Conservation (phyloP, 805 yeast species). For the Metschnikowia henanensis region DNA sequence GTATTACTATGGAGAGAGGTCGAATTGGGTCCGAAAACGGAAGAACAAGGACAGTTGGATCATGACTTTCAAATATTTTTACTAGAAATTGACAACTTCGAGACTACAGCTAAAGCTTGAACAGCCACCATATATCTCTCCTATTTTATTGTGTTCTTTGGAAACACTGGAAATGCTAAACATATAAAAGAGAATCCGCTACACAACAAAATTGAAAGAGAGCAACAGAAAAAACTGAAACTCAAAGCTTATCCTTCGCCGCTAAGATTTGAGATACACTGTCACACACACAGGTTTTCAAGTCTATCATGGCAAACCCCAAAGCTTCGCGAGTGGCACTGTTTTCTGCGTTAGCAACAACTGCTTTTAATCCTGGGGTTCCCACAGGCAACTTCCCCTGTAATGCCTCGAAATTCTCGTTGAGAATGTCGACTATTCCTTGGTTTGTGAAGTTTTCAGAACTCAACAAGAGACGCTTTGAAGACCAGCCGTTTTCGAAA, state of each 20-base stretch:
- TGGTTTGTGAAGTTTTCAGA: constrained; percentile 27
- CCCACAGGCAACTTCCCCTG: constrained; percentile 12
- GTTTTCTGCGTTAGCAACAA: constrained; percentile 29
- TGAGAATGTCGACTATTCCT: constrained; percentile 32
- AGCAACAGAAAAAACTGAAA: too few relatives aligned
- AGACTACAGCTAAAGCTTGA: too few relatives aligned
- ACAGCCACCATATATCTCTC: too few relatives aligned
- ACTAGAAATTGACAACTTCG: too few relatives aligned
- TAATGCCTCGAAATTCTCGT: constrained; percentile 36
- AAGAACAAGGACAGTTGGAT: too few relatives aligned
- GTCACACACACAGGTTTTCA: constrained; percentile 42
- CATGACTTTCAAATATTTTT: too few relatives aligned
- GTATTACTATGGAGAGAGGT: too few relatives aligned
- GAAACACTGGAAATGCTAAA: too few relatives aligned
- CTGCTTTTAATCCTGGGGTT: neutral
- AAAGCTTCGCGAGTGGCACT: constrained; percentile 34
- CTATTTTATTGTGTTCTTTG: too few relatives aligned
- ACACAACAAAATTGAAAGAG: too few relatives aligned
- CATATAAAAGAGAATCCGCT: too few relatives aligned
- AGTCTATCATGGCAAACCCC: constrained; percentile 37
- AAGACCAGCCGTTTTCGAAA: constrained; percentile 14
- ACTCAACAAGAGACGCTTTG: constrained; percentile 31
- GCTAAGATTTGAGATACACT: constrained; percentile 38
- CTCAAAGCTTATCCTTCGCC: neutral
- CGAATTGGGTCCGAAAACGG: too few relatives aligned